A percentile compares a stretch with the other conserved stretches of the same genome.
Evolutionary conservation across 2,329 filamentous ascomycete genomes (phyloP).

Genomic region (Thielaviopsis populi): DNA sequence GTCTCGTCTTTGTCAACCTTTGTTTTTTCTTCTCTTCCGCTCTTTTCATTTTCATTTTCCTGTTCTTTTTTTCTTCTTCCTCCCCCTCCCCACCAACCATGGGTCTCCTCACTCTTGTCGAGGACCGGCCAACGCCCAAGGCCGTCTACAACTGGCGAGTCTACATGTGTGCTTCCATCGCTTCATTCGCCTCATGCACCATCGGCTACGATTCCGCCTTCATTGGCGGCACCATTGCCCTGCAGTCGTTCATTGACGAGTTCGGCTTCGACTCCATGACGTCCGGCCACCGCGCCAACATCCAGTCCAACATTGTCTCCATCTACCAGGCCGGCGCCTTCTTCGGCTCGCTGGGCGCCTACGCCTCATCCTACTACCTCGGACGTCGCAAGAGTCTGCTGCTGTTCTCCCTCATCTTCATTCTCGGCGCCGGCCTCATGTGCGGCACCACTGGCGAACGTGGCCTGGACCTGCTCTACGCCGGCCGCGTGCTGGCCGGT

Average conservation of each 20-base stretch:
- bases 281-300: constrained; percentile 35
- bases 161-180: constrained; percentile 37
- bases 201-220: constrained; percentile 49
- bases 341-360: constrained; percentile 61
- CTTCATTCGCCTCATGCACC: constrained; percentile 41
- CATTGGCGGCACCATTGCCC: constrained; percentile 59
- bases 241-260: constrained; percentile 35
- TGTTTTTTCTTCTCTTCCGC: not conserved
- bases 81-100: constrained; percentile 21
- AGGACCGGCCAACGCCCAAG: constrained; percentile 42
- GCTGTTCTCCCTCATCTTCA: constrained; percentile 47
- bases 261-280: constrained; percentile 46
- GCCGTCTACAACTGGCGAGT: constrained; percentile 48
- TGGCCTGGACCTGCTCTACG: constrained; percentile 50
- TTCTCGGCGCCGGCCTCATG: constrained; percentile 49
- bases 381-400: constrained; percentile 52
- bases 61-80: not conserved
- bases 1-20: not conserved
- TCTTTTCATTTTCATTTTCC: not conserved
- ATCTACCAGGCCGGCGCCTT: constrained; percentile 69
- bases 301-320: constrained; percentile 64
- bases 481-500: constrained; percentile 47
- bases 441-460: constrained; percentile 38
- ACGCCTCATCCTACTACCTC: constrained; percentile 48
- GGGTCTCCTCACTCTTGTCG: constrained; percentile 36